These are phyloP conservation scores for Chrysochromulina tobinii DNA, from an alignment of 78 protist genomes.

Conservation along the genomic window DNA sequence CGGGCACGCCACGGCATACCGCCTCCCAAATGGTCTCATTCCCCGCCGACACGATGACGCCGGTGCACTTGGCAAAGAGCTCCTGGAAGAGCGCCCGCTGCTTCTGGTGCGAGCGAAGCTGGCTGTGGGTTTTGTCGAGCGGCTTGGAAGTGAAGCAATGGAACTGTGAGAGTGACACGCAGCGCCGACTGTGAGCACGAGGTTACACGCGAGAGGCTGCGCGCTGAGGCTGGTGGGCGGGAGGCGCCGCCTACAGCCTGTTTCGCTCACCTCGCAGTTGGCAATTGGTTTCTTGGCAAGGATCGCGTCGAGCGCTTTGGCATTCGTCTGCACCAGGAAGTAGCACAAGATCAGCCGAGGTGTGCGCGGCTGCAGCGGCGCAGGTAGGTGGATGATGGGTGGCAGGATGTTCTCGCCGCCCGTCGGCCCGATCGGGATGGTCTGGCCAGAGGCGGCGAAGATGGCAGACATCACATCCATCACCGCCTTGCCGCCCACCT, in stretches of 20 bases:
- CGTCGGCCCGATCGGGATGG: no score
- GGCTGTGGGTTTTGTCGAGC: neutral
- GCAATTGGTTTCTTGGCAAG: neutral
- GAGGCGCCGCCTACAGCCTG: neutral
- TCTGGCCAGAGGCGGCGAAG: no score
- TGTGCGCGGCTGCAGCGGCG: no score
- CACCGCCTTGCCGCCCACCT: no score
- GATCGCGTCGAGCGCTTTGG: neutral
- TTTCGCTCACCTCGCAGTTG: no score
- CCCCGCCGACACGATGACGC: neutral
- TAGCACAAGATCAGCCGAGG: neutral
- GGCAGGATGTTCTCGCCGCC: no score
- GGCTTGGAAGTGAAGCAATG: neutral
- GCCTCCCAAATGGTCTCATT: conserved; percentile 23
- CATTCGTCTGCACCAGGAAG: neutral
- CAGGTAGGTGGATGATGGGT: no score
- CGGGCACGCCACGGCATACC: conserved; percentile 18
- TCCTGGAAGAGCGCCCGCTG: neutral
- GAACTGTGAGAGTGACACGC: neutral
- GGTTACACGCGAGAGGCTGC: neutral
- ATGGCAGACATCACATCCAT: no score
- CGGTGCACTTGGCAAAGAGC: neutral
- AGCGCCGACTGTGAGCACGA: neutral
- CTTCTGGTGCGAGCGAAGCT: neutral
- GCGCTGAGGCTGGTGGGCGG: neutral